These are phyloP conservation scores for Selaginella moellendorffii DNA, from an alignment of 75 land plant genomes.

Conservation along the genomic window DNA sequence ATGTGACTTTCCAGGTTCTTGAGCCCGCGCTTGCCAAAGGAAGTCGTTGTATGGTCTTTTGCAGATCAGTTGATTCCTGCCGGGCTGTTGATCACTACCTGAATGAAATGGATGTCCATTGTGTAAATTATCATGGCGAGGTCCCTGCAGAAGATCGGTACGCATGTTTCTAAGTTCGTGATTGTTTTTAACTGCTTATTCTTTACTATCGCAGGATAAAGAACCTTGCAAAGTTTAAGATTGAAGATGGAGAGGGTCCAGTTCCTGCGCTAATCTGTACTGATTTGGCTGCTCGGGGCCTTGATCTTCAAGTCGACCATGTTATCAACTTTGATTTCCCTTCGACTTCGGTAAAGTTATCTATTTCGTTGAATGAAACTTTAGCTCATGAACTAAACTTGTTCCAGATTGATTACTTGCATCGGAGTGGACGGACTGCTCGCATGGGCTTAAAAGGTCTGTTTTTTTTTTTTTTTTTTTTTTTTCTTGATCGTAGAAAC, in stretches of 20 bases:
- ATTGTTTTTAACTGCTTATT: neutral
- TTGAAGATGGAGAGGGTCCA: conserved; percentile 42
- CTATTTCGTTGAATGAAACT: neutral
- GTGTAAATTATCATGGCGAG: conserved; percentile 98
- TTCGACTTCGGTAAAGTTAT: conserved; percentile 57
- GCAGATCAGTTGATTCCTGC: conserved; percentile 86
- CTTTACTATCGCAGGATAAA: conserved; percentile 47
- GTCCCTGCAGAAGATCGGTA: conserved; percentile 96
- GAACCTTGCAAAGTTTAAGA: conserved; percentile 83
- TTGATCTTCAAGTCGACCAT: conserved; percentile 96
- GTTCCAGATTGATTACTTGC: conserved; percentile 89
- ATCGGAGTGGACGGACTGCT: conserved; percentile 98
- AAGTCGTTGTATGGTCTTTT: conserved; percentile 88
- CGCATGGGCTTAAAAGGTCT: conserved; percentile 99
- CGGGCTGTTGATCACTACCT: conserved; percentile 98
- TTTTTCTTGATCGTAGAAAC: too few relatives aligned
- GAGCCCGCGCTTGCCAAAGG: conserved; percentile 93
- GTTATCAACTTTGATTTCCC: conserved; percentile 99
- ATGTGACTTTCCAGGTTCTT: conserved; percentile 53
- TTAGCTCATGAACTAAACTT: conserved; percentile 2
- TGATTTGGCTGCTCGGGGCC: conserved; percentile 95
- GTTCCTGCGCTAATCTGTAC: conserved; percentile 96
- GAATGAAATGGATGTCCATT: conserved; percentile 52
- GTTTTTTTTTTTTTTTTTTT: neutral
- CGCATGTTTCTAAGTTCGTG: neutral